These are phyloP conservation scores for Saccharum spontaneum DNA, from an alignment of 176 grass and related monocot species.

Conservation along the genomic window DNA sequence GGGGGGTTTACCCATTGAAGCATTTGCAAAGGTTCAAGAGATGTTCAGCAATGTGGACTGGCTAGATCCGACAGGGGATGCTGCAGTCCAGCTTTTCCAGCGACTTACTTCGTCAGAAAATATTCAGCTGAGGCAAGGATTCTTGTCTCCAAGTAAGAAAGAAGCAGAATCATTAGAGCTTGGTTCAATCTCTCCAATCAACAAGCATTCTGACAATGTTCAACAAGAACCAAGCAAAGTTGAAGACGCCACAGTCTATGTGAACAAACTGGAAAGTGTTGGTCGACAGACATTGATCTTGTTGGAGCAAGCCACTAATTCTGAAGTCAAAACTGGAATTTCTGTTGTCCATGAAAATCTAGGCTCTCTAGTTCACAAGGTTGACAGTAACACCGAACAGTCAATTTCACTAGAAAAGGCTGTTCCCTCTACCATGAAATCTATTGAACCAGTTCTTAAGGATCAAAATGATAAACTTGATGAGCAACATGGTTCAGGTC, in stretches of 20 bases:
- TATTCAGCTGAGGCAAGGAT: constrained; percentile 55
- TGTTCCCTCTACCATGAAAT: constrained; percentile 9
- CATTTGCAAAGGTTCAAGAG: constrained; percentile 95
- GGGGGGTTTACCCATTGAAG: constrained; percentile 87
- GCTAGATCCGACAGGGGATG: constrained; percentile 72
- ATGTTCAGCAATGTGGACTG: constrained; percentile 92
- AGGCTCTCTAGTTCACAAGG: constrained; percentile 12
- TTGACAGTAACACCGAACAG: neutral
- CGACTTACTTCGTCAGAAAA: constrained; percentile 62
- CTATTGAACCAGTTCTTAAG: constrained; percentile 8
- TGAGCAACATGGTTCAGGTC: constrained; percentile 26
- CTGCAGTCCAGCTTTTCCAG: constrained; percentile 65
- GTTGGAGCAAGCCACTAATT: constrained; percentile 10
- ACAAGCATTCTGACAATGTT: constrained; percentile 14
- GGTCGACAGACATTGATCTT: neutral
- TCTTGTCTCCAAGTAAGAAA: constrained; percentile 53
- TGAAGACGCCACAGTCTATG: neutral
- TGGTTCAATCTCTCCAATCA: constrained; percentile 35
- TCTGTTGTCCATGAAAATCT: constrained; percentile 24
- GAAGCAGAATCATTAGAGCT: constrained; percentile 23
- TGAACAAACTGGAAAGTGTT: constrained; percentile 34
- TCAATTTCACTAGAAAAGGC: constrained; percentile 26
- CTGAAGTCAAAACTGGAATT: constrained; percentile 32
- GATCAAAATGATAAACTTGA: constrained; percentile 39
- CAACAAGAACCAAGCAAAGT: constrained; percentile 15